A percentile compares a stretch with the other conserved stretches of the same genome.
phyloP scores from a whole-genome alignment of 2,329 filamentous ascomycete species.

The Colletotrichum magnum region DNA sequence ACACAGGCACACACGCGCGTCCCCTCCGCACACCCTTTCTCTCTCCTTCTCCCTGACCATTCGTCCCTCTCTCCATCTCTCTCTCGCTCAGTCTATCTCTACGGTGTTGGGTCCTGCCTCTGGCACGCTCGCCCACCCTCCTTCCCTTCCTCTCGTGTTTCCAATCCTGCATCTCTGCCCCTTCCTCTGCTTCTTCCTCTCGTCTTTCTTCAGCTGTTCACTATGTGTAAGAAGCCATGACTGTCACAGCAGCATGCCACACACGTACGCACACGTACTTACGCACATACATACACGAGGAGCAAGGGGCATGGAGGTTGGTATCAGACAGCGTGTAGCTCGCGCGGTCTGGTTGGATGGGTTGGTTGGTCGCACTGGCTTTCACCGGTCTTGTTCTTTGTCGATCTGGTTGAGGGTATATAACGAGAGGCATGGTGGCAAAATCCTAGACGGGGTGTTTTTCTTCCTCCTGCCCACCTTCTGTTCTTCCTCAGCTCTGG shows the following conservation, averaged over 20 bases:
- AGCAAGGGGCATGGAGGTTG: background rate
- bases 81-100: background rate
- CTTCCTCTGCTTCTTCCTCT: background rate
- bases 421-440: conserved; percentile 32
- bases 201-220: background rate
- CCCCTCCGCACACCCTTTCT: too few relatives aligned
- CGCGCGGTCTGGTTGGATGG: background rate
- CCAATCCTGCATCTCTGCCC: conserved; percentile 2
- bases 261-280: background rate
- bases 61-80: background rate
- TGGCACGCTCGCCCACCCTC: background rate
- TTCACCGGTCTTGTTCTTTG: background rate
- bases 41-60: background rate
- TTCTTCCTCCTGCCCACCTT: background rate
- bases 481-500: background rate
- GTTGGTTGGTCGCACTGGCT: conserved; percentile 6
- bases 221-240: background rate
- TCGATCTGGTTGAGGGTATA: conserved; percentile 20
- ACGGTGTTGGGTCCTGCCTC: background rate
- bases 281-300: background rate
- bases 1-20: background rate
- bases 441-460: background rate
- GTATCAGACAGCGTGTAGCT: conserved; percentile 7
- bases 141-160: conserved; percentile 6
- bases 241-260: conserved; percentile 3